Base-by-base conservation (phyloP, 805 yeast species). In the Middelhovenomyces tepae region DNA sequence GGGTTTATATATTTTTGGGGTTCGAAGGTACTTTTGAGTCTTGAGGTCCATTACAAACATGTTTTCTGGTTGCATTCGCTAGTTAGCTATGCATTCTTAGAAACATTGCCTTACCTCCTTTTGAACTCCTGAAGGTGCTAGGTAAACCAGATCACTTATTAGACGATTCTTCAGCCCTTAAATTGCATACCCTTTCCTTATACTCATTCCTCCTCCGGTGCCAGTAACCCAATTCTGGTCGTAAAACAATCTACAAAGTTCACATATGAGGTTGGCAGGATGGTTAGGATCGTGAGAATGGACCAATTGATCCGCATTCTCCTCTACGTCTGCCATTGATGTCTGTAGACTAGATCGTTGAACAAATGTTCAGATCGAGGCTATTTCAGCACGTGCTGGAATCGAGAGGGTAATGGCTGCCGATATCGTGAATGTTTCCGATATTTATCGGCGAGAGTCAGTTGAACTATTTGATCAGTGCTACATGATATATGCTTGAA, bases 81-180 rank as follows among this genome's bases (percentile, higher is more conserved):
- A 20, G 14, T 36, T n/a, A 13, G 16, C n/a, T n/a, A n/a, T n/a
- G n/a, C n/a, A n/a, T n/a, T n/a, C n/a, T 29, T 24, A 31, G 11
- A 16, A n/a, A n/a, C n/a, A n/a, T 14, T 9, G 7, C 27, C 50
- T 2, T 34, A 51, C 55, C 54, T 87, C 97, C 60, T 87, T 87
- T 53, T 87, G 95, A 6, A 87, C 94, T 1, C 96, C 96, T n/a
- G 94, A 81, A 4, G 97, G 96, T 0, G 96, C 93, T 25, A 87
- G 68, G 54, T 69, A 87, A 11, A 83, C 72, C 14, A 61, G 48
- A 39, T 73, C 65, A n/a, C n/a, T n/a, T 13, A 9, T 47, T 50
- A 5, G 4, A 7, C 4, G 4, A 4, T 15, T 22, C 43, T 2
- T 28, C 45, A n/a, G n/a, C n/a, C n/a, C n/a, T n/a, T n/a, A n/a